Conservation (phyloP, 2,329 filamentous ascomycete genomes). For the Graphilbum ipis-grandicollis region DNA sequence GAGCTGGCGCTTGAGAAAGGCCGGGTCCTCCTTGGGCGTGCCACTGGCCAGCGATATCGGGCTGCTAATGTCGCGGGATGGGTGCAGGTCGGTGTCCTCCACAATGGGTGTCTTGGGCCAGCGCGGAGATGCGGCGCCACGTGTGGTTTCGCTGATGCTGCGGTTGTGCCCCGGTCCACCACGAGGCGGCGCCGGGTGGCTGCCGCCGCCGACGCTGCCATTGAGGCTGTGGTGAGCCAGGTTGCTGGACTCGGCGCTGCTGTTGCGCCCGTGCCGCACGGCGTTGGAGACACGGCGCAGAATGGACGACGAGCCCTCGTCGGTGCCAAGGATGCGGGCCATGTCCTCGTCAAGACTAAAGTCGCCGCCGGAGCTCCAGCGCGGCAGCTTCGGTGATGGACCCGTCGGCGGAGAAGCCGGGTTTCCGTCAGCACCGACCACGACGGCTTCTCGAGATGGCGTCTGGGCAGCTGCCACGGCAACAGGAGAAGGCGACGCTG, state of each 20-base stretch:
- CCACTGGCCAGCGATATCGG: slow-evolving; percentile 45
- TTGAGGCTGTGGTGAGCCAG: slow-evolving; percentile 2
- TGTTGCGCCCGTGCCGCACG: slow-evolving; percentile 80
- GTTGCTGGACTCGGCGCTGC: slow-evolving; percentile 48
- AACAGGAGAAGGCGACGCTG: slow-evolving; percentile 2
- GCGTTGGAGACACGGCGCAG: slow-evolving; percentile 82
- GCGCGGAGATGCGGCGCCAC: slow-evolving; percentile 44
- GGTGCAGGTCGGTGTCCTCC: slow-evolving; percentile 33
- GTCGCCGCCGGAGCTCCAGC: slow-evolving; percentile 66
- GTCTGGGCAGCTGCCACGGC: background rate
- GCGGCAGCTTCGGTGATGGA: slow-evolving; percentile 47
- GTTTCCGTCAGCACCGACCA: too few species aligned
- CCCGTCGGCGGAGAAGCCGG: too few species aligned
- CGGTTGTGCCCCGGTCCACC: slow-evolving; percentile 29
- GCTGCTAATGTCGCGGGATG: slow-evolving; percentile 58
- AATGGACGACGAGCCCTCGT: slow-evolving; percentile 63
- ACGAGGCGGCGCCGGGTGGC: slow-evolving; percentile 14
- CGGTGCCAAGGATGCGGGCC: slow-evolving; percentile 67
- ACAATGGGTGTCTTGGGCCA: slow-evolving; percentile 51
- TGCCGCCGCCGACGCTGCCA: too few species aligned
- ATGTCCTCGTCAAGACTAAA: slow-evolving; percentile 95
- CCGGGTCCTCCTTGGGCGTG: slow-evolving; percentile 39
- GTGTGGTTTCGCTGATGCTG: slow-evolving; percentile 51
- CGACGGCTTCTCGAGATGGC: background rate
- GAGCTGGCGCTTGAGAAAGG: slow-evolving; percentile 56